A percentile compares a stretch with the other conserved stretches of the same genome.
Conservation (phyloP, 495 filamentous ascomycete genomes). For the Podospora conica region DNA sequence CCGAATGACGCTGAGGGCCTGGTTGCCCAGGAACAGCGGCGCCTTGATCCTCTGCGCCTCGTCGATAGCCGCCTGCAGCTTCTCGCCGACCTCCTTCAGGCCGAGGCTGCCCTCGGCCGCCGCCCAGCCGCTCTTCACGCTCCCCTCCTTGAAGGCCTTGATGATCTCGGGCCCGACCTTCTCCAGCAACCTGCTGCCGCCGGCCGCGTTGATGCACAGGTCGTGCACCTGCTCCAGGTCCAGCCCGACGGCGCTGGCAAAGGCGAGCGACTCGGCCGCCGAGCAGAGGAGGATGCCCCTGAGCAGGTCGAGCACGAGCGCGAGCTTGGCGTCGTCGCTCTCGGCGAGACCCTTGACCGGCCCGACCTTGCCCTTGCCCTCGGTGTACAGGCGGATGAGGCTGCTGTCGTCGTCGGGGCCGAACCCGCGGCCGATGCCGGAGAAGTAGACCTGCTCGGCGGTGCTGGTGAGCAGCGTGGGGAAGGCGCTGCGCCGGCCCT, state of each 20-base stretch:
- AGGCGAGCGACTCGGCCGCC: constrained; percentile 59
- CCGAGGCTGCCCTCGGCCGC: constrained; percentile 7
- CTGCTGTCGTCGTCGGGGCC: constrained; percentile 63
- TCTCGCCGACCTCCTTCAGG: constrained; percentile 40
- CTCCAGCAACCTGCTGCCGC: constrained; percentile 56
- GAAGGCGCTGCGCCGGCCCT: constrained; percentile 53
- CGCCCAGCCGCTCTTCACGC: constrained; percentile 12
- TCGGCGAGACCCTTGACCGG: constrained; percentile 36
- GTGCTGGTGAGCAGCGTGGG: constrained; percentile 64
- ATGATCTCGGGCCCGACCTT: constrained; percentile 53
- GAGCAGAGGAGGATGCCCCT: constrained; percentile 59
- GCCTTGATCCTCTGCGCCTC: constrained; percentile 41
- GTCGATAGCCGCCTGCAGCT: constrained; percentile 46
- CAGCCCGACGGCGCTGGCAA: constrained; percentile 56
- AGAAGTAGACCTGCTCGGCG: constrained; percentile 65
- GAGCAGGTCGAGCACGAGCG: constrained; percentile 55
- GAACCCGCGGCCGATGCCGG: constrained; percentile 54
- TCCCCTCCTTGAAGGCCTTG: constrained; percentile 28
- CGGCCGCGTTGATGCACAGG: constrained; percentile 65
- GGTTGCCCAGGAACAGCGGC: constrained; percentile 35
- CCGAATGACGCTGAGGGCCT: constrained; percentile 33
- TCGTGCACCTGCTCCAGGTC: constrained; percentile 60
- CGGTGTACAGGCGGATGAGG: constrained; percentile 58
- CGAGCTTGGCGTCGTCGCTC: constrained; percentile 37
- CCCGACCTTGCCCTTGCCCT: constrained; percentile 31